Evolutionary conservation across 148 eudicot species (phyloP).

Genomic region (Fallopia convolvulus): DNA sequence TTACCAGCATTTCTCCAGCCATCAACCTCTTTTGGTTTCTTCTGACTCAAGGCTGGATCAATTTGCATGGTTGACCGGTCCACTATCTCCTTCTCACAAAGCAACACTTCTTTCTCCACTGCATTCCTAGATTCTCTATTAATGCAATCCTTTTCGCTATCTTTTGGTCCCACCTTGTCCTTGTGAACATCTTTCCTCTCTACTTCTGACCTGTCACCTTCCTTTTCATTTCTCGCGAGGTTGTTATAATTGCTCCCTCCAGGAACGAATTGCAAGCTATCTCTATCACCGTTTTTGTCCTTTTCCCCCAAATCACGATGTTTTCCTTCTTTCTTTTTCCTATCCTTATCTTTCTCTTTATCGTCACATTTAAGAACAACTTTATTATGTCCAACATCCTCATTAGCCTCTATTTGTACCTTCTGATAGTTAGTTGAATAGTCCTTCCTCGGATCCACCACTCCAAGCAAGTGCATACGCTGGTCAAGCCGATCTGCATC

Average conservation of each 20-base stretch:
- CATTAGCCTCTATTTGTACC: constrained; percentile 42
- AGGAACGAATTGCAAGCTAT: constrained; percentile 37
- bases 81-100: constrained; percentile 44
- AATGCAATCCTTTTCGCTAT: constrained; percentile 55
- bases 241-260: constrained; percentile 58
- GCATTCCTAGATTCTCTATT: constrained; percentile 53
- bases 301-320: constrained; percentile 69
- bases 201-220: constrained; percentile 58
- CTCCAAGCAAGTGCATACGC: constrained; percentile 39
- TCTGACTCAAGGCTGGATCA: constrained; percentile 37
- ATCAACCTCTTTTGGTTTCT: constrained; percentile 63
- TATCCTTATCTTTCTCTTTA: constrained; percentile 67
- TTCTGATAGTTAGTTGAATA: constrained; percentile 23
- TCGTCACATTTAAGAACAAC: constrained; percentile 69
- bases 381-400: constrained; percentile 67
- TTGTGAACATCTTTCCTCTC: constrained; percentile 59
- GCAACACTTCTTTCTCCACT: constrained; percentile 49
- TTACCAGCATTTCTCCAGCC: constrained; percentile 55
- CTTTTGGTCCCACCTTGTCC: constrained; percentile 70
- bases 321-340: constrained; percentile 80
- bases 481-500: constrained; percentile 39
- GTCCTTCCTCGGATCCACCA: constrained; percentile 43
- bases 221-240: constrained; percentile 40
- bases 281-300: constrained; percentile 71
- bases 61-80: constrained; percentile 49